A percentile compares a stretch with the other conserved stretches of the same genome.
phyloP scores from a whole-genome alignment of 306 rosid species.

The Oxytropis ochrocephala region DNA sequence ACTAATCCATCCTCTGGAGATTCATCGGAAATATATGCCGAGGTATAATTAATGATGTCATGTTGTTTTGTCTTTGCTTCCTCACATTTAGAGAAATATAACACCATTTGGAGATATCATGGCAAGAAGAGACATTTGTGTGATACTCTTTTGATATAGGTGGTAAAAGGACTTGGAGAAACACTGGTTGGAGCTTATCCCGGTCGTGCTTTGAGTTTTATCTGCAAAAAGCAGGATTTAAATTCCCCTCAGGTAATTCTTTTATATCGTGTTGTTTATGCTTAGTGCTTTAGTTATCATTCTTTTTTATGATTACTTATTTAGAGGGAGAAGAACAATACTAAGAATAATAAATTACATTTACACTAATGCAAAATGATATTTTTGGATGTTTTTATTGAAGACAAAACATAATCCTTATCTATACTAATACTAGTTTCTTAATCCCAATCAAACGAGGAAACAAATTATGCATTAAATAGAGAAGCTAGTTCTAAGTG shows the following conservation, averaged over 20 bases:
- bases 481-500: neutral
- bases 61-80: conserved; percentile 7
- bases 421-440: neutral
- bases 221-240: conserved; percentile 75
- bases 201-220: conserved; percentile 94
- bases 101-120: neutral
- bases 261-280: neutral
- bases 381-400: neutral
- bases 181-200: conserved; percentile 99
- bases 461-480: neutral
- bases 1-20: conserved; percentile 97
- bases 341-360: neutral
- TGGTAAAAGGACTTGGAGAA: conserved; percentile 97
- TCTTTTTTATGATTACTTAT: neutral
- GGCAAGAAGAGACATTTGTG: neutral
- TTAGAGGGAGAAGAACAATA: neutral
- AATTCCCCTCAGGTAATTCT: conserved; percentile 69
- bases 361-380: neutral
- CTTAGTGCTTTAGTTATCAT: neutral
- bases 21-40: conserved; percentile 92
- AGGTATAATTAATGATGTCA: conserved; percentile 50
- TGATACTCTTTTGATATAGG: conserved; percentile 40
- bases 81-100: conserved; percentile 2
- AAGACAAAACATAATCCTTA: neutral
- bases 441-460: neutral